phyloP scores from a whole-genome alignment of 495 filamentous ascomycete genomes.

The Hypoxylon rickii region DNA sequence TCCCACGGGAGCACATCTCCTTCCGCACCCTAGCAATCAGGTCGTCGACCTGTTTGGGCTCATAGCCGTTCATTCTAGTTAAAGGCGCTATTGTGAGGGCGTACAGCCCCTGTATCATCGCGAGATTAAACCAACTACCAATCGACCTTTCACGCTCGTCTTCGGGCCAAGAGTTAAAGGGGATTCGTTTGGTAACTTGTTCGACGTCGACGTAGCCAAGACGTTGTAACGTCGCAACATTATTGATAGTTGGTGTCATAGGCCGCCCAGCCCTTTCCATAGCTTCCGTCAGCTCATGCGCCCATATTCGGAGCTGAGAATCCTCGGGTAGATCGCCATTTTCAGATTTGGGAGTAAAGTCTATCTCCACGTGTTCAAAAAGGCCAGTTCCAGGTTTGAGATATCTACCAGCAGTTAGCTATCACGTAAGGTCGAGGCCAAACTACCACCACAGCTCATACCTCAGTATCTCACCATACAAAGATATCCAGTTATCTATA shows the following conservation, averaged over 20 bases:
- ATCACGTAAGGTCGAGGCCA: slow-evolving; percentile 2
- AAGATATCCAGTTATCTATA: slow-evolving; percentile 73
- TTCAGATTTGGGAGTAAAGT: slow-evolving; percentile 78
- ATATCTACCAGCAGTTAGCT: slow-evolving; percentile 57
- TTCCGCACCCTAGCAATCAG: slow-evolving; percentile 65
- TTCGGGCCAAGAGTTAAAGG: slow-evolving; percentile 77
- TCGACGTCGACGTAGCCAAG: slow-evolving; percentile 86
- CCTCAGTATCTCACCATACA: slow-evolving; percentile 73
- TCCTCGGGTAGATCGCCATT: slow-evolving; percentile 60
- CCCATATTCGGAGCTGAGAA: slow-evolving; percentile 66
- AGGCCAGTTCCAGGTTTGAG: slow-evolving; percentile 76
- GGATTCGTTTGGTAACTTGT: slow-evolving; percentile 71
- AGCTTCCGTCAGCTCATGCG: slow-evolving; percentile 68
- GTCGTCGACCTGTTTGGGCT: slow-evolving; percentile 65
- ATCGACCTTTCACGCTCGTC: slow-evolving; percentile 71
- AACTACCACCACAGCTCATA: slow-evolving; percentile 41
- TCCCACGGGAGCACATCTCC: slow-evolving; percentile 70
- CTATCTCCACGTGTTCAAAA: slow-evolving; percentile 93
- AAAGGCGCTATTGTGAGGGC: slow-evolving; percentile 76
- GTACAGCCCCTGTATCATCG: slow-evolving; percentile 71
- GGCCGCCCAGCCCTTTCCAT: slow-evolving; percentile 68
- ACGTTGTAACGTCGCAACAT: slow-evolving; percentile 63
- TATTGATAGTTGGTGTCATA: slow-evolving; percentile 67
- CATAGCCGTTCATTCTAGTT: slow-evolving; percentile 66
- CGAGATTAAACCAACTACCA: slow-evolving; percentile 85